A percentile compares a stretch with the other conserved stretches of the same genome.
phyloP scores from a whole-genome alignment of 108 stramenopile species.

The Fistulifera pelliculosa region DNA sequence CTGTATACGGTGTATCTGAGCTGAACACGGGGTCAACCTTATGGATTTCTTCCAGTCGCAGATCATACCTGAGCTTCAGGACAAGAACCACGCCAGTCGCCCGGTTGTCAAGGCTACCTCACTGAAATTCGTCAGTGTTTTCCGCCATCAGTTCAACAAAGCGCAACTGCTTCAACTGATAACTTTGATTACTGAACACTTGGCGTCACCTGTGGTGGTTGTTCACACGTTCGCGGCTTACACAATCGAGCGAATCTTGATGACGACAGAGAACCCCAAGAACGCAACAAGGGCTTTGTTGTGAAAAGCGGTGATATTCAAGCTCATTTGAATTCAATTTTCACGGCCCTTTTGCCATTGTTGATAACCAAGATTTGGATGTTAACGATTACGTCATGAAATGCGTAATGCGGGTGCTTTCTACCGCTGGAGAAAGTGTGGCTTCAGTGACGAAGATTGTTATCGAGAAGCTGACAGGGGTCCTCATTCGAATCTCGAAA shows the following conservation, averaged over 20 bases:
- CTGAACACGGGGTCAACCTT: slow-evolving; percentile 75
- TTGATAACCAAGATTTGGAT: slow-evolving; percentile 68
- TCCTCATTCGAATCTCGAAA: slow-evolving; percentile 83
- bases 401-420: slow-evolving; percentile 87
- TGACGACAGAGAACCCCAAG: slow-evolving; percentile 38
- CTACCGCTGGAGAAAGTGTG: slow-evolving; percentile 66
- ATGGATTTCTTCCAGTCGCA: slow-evolving; percentile 83
- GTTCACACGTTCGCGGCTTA: slow-evolving; percentile 94
- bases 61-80: slow-evolving; percentile 83
- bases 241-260: slow-evolving; percentile 84
- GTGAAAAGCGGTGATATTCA: slow-evolving; percentile 58
- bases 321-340: slow-evolving; percentile 74
- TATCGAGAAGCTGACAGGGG: slow-evolving; percentile 69
- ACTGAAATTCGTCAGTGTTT: slow-evolving; percentile 92
- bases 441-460: slow-evolving; percentile 80
- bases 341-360: slow-evolving; percentile 85
- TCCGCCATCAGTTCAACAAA: slow-evolving; percentile 86
- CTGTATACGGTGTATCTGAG: slow-evolving; percentile 74
- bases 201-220: slow-evolving; percentile 67
- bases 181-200: slow-evolving; percentile 62
- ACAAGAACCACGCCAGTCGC: slow-evolving; percentile 51
- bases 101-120: slow-evolving; percentile 90
- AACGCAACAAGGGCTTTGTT: slow-evolving; percentile 34
- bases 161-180: slow-evolving; percentile 58
- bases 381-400: slow-evolving; percentile 99